Base-by-base conservation (phyloP, 768 basidiomycete genomes). In the Rhodotorula taiwanensis region DNA sequence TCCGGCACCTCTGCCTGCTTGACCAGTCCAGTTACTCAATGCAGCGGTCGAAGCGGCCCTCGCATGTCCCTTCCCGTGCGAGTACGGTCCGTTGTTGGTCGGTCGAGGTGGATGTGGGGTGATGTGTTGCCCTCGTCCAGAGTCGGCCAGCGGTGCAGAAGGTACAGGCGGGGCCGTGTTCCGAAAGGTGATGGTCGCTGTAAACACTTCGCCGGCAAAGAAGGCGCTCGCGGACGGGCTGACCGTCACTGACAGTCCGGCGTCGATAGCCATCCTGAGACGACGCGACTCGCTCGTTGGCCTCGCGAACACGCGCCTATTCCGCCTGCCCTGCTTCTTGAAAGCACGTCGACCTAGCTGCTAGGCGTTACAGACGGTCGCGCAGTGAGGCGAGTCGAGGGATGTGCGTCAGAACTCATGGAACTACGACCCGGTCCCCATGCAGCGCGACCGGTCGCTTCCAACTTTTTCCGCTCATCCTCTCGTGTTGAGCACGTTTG, bases 201-300 rank as follows among this genome's bases (percentile, higher is more conserved):
- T 79, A 76, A 94, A 89, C 0, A 82, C 79, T 76, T 97, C 93
- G 60, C 93, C 93, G 0, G 93, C 89, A 75, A 93, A 97, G 77
- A 87, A 97, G 0, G 90, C 88, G 0, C 89, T 86, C 66, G 91
- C 87, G 0, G 87, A 80, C 3, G 93, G 93, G 0, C 72, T 74
- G 55, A 79, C 74, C 11, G 74, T 75, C 27, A 79, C 69, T 20
- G 42, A 33, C 57, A 63, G 14, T 30, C 63, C 63, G n/a, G 41
- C 47, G 16, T 47, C 36, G 42, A 43, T 15, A 4, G 45, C 45
- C 55, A 57, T 48, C n/a, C n/a, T n/a, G n/a, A n/a, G n/a, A n/a
- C n/a, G n/a, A n/a, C n/a, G n/a, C n/a, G n/a, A n/a, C n/a, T n/a
- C n/a, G n/a, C n/a, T n/a, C n/a, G n/a, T n/a, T n/a, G n/a, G n/a